These are phyloP conservation scores for Gyrodon lividus DNA, from an alignment of 768 basidiomycete genomes.

Conservation along the genomic window DNA sequence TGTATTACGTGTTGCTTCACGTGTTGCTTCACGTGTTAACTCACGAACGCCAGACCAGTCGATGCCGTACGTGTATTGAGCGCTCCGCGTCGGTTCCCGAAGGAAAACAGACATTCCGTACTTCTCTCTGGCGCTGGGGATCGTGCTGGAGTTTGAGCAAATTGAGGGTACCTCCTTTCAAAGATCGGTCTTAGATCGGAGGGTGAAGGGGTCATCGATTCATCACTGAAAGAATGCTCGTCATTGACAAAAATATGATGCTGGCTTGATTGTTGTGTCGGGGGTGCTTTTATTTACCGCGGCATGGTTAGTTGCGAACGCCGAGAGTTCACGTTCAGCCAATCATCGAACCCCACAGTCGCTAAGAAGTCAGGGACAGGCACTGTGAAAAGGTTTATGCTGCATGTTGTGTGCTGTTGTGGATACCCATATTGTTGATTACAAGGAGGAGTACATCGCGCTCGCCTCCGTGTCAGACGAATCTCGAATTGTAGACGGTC, in stretches of 20 bases:
- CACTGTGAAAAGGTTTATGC: conserved; percentile 6
- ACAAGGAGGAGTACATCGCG: conserved; percentile 2
- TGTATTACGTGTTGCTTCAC: neutral
- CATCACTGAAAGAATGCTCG: neutral
- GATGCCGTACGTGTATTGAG: neutral
- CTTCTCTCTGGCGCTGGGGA: neutral
- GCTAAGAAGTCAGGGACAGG: neutral
- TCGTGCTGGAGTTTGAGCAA: neutral
- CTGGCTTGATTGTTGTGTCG: too few relatives aligned
- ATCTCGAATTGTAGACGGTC: too few relatives aligned
- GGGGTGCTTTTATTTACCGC: too few relatives aligned
- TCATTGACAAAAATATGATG: too few relatives aligned
- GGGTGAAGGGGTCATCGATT: neutral
- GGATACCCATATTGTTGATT: too few relatives aligned
- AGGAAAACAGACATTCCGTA: neutral
- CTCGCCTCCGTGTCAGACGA: neutral
- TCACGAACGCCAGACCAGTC: too few relatives aligned
- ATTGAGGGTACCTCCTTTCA: neutral
- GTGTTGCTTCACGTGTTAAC: too few relatives aligned
- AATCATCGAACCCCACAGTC: conserved; percentile 1
- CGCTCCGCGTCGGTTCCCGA: neutral
- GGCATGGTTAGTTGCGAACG: too few relatives aligned
- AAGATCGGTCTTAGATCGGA: conserved; percentile 1
- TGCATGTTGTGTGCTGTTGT: neutral
- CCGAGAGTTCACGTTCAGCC: conserved; percentile 3